These are phyloP conservation scores for Vitis rupestris DNA, from an alignment of 164 flowering plant genomes.

Conservation along the genomic window DNA sequence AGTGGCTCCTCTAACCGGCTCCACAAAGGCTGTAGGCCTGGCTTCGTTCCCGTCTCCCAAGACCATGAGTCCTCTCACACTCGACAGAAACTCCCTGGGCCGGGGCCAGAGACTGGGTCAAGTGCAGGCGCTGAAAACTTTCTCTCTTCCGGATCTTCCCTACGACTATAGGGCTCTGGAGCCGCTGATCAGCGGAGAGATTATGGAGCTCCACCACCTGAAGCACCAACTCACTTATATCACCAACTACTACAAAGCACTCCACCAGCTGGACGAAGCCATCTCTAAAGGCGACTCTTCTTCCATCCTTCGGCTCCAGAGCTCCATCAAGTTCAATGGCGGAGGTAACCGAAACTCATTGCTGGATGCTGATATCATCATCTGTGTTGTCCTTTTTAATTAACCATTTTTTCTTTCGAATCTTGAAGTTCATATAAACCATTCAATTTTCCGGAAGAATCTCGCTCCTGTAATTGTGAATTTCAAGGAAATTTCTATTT, in stretches of 20 bases:
- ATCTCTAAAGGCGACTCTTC: conserved; percentile 59
- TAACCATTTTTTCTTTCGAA: too few species aligned
- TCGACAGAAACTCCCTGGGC: too few species aligned
- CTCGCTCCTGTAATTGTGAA: conserved; percentile 72
- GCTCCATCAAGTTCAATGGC: conserved; percentile 95
- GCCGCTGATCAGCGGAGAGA: conserved; percentile 90
- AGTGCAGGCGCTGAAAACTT: conserved; percentile 39
- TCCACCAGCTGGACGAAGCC: conserved; percentile 76
- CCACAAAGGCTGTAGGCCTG: too few species aligned
- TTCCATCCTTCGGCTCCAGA: conserved; percentile 67
- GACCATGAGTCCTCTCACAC: too few species aligned
- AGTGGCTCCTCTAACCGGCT: too few species aligned
- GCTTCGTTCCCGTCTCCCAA: too few species aligned
- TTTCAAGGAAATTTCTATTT: neutral
- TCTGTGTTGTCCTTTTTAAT: neutral
- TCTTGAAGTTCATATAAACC: conserved; percentile 35
- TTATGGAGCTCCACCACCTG: conserved; percentile 93
- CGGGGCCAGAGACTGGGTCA: too few species aligned
- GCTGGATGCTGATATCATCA: neutral
- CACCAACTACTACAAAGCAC: conserved; percentile 84
- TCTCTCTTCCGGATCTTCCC: conserved; percentile 82
- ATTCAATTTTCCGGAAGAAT: conserved; percentile 96
- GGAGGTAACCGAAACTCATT: conserved; percentile 53
- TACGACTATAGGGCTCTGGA: conserved; percentile 92
- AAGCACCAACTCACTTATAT: conserved; percentile 93